A percentile compares a stretch with the other conserved stretches of the same genome.
These are phyloP conservation scores for Microbotryum scabiosae DNA, from an alignment of 1,284 basidiomycete species.

Conservation along the genomic window DNA sequence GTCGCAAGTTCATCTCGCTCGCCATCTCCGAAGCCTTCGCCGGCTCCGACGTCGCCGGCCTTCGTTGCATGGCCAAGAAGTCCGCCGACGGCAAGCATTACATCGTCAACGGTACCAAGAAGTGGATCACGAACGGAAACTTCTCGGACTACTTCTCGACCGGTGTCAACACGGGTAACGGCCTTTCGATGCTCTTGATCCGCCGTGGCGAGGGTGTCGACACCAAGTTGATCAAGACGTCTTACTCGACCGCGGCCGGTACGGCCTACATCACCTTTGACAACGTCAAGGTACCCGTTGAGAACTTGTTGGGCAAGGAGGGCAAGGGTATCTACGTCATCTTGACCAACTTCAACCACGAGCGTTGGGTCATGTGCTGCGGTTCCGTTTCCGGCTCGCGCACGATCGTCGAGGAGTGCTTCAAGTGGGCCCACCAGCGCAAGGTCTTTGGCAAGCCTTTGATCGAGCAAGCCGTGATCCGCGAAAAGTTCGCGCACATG, in stretches of 20 bases:
- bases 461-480: slow-evolving; percentile 26
- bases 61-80: slow-evolving; percentile 67
- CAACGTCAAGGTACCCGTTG: slow-evolving; percentile 75
- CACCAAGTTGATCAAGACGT: slow-evolving; percentile 77
- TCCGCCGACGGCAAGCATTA: slow-evolving; percentile 66
- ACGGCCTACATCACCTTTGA: slow-evolving; percentile 71
- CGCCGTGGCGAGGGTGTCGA: slow-evolving; percentile 52
- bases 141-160: slow-evolving; percentile 29
- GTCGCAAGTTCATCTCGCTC: slow-evolving; percentile 70
- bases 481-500: slow-evolving; percentile 25
- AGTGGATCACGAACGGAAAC: slow-evolving; percentile 40
- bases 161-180: slow-evolving; percentile 49
- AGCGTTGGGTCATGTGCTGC: slow-evolving; percentile 46
- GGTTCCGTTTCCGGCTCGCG: slow-evolving; percentile 36
- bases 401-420: slow-evolving; percentile 30
- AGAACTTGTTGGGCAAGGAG: slow-evolving; percentile 75
- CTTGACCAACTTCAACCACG: slow-evolving; percentile 36
- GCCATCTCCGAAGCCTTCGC: slow-evolving; percentile 88
- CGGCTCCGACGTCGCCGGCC: slow-evolving; percentile 38
- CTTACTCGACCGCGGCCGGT: slow-evolving; percentile 54
- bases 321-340: slow-evolving; percentile 70
- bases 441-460: slow-evolving; percentile 34
- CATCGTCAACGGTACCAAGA: slow-evolving; percentile 58
- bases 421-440: slow-evolving; percentile 33
- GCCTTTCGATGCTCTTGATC: slow-evolving; percentile 71